Conservation (phyloP, 805 yeast genomes). For the Teunomyces cretensis region DNA sequence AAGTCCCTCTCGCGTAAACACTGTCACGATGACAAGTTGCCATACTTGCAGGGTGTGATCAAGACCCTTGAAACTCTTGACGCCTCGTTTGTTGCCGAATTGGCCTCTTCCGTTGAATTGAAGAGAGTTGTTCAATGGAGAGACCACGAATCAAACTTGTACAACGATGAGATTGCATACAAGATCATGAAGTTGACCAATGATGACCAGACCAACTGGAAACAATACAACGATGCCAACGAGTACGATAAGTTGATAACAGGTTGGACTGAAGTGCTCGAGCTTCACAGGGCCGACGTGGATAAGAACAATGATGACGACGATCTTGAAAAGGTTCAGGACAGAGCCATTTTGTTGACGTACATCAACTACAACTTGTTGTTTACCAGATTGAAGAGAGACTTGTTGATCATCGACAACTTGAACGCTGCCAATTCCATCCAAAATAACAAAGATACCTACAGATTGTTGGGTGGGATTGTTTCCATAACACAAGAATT, state of each 20-base stretch:
- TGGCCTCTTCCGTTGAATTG: conserved; percentile 24
- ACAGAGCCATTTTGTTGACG: conserved; percentile 71
- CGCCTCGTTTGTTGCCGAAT: conserved; percentile 34
- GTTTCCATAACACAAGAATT: conserved; percentile 55
- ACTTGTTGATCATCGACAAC: conserved; percentile 47
- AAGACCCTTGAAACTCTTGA: conserved; percentile 40
- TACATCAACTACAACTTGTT: conserved; percentile 69
- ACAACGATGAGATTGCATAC: conserved; percentile 72
- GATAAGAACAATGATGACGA: conserved; percentile 47
- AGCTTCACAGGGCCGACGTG: conserved; percentile 55
- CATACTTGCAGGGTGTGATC: conserved; percentile 40
- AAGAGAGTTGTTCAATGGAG: conserved; percentile 48
- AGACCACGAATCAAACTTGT: conserved; percentile 55
- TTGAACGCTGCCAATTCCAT: conserved; percentile 15
- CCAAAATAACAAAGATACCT: conserved; percentile 38
- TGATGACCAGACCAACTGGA: conserved; percentile 12
- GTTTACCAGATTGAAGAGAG: conserved; percentile 72
- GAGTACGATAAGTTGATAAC: conserved; percentile 57
- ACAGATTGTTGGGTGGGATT: conserved; percentile 52
- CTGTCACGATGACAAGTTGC: conserved; percentile 23
- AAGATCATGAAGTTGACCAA: conserved; percentile 41
- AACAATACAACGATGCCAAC: conserved; percentile 33
- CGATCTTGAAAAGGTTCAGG: conserved; percentile 61
- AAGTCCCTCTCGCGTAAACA: conserved; percentile 12
- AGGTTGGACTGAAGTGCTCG: conserved; percentile 71